phyloP scores from a whole-genome alignment of 2,329 filamentous ascomycete genomes.

The Diaporthe aspalathi region DNA sequence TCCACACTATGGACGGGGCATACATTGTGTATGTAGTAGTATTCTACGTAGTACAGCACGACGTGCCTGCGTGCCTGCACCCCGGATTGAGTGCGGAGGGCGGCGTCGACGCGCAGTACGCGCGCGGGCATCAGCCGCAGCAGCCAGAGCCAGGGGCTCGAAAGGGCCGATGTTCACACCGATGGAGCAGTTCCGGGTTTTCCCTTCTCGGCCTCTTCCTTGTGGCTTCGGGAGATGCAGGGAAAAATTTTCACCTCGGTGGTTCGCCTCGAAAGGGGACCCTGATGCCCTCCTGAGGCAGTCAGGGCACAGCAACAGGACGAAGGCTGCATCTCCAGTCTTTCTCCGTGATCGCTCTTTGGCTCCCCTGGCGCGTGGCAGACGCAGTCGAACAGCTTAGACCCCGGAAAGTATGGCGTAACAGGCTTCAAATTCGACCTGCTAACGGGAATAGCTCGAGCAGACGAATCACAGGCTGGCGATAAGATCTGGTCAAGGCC shows the following conservation, averaged over 20 bases:
- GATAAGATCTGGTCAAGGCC: conserved; percentile 32
- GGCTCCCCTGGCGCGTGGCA: background rate
- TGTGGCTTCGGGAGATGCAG: conserved; percentile 12
- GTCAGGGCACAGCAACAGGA: too few species aligned
- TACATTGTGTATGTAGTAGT: too few species aligned
- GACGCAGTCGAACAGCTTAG: background rate
- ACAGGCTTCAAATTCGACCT: conserved; percentile 36
- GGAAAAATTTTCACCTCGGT: conserved; percentile 30
- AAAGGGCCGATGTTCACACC: conserved; percentile 17
- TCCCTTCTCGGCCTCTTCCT: background rate
- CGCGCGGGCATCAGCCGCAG: background rate
- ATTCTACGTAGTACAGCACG: too few species aligned
- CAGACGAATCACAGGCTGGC: conserved; percentile 34
- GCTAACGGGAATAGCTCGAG: conserved; percentile 18
- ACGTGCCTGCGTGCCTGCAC: too few species aligned
- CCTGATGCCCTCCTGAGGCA: too few species aligned
- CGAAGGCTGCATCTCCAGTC: conserved; percentile 6
- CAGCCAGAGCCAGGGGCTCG: background rate
- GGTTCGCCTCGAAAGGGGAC: background rate
- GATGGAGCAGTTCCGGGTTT: conserved; percentile 21
- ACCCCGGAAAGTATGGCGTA: conserved; percentile 33
- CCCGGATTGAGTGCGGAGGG: conserved; percentile 26
- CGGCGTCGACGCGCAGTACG: conserved; percentile 26
- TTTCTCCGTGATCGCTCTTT: conserved; percentile 28
- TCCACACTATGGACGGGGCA: background rate